Evolutionary conservation across 257 asterid species (phyloP), one percentile per base, ranked within the genome.

Genomic region (Solanum neorickii): DNA sequence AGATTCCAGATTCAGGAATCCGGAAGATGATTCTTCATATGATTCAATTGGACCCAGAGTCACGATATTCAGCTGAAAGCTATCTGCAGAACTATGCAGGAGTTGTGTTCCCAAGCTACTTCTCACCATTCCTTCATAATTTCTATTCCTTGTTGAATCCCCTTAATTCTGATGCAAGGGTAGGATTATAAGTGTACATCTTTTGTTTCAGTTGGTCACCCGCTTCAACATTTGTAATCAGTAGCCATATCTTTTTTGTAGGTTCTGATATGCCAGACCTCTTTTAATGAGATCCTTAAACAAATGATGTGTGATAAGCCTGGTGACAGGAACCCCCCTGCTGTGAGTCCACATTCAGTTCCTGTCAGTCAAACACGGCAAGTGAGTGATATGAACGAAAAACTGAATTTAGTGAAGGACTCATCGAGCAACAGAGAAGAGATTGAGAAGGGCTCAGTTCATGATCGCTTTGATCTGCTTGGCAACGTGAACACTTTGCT

Each of bases 11-110:
- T 92, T 92, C 98, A 86, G 99, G 97, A 89, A 93, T 97, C 86
- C 98, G 99, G 80, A 95, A 95, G 93, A 95, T 97, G 99, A 95
- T 97, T 87, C 98, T 97, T 89, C 99, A 97, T 89, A 97, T 97
- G 99, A 94, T 97, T 91, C 99, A 97, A 84, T 90, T 95, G 93
- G 98, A 97, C 82, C 97, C 98, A 4, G 99, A 94, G 85, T 93
- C 93, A 13, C 96, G 99, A 86, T 91, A 86, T 89, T 93, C 99
- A 90, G 99, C 99, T 76, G 99, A 96, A 92, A 93, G 93, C 89
- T 97, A 97, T 93, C 91, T 96, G 94, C 98, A 95, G 92, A 90
- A 90, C 87, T 96, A 92, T 87, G 94, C 98, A 20, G 93, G 93
- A 49, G 94, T 91, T 91, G 99, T 96, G 91, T 96, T 97, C 89